Percentiles rank a stretch among this genome's conserved stretches.
These are phyloP conservation scores for Lipomyces yamanashiensis DNA, from an alignment of 805 yeast genomes.

Conservation along the genomic window DNA sequence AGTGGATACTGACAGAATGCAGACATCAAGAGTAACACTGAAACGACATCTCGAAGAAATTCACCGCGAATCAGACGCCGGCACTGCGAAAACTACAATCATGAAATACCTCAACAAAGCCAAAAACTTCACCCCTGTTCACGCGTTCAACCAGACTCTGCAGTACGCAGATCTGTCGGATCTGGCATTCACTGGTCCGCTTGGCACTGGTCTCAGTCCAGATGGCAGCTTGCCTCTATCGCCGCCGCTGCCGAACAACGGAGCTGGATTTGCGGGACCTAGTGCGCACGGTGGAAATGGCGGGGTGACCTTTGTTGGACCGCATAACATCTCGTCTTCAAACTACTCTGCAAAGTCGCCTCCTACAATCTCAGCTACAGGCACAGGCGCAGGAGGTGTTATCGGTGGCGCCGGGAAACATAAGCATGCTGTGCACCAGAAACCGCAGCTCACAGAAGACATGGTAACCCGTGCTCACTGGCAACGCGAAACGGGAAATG, in stretches of 20 bases:
- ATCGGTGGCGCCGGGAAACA: conserved; percentile 1
- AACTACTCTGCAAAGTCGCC: background rate
- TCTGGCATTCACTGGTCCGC: conserved; percentile 28
- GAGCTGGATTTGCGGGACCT: conserved; percentile 22
- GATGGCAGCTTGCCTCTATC: conserved; percentile 9
- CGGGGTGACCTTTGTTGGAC: conserved; percentile 21
- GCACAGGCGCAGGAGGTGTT: background rate
- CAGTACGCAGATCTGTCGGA: conserved; percentile 59
- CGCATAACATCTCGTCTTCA: conserved; percentile 21
- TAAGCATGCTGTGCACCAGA: conserved; percentile 8
- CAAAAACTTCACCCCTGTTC: conserved; percentile 45
- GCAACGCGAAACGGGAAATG: conserved; percentile 55
- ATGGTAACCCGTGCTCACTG: conserved; percentile 59
- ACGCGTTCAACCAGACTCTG: conserved; percentile 46
- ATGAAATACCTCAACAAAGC: conserved; percentile 50
- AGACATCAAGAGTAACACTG: conserved; percentile 48
- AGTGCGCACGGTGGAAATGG: conserved; percentile 3
- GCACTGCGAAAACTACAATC: conserved; percentile 52
- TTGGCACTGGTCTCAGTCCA: conserved; percentile 10
- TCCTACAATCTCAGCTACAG: background rate
- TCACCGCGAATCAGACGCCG: conserved; percentile 52
- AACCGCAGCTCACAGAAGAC: conserved; percentile 41
- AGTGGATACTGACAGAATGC: background rate
- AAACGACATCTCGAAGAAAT: conserved; percentile 74
- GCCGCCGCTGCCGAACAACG: conserved; percentile 1